Evolutionary conservation across 108 stramenopile genomes (phyloP).

Genomic region (Nannochloropsis granulata): DNA sequence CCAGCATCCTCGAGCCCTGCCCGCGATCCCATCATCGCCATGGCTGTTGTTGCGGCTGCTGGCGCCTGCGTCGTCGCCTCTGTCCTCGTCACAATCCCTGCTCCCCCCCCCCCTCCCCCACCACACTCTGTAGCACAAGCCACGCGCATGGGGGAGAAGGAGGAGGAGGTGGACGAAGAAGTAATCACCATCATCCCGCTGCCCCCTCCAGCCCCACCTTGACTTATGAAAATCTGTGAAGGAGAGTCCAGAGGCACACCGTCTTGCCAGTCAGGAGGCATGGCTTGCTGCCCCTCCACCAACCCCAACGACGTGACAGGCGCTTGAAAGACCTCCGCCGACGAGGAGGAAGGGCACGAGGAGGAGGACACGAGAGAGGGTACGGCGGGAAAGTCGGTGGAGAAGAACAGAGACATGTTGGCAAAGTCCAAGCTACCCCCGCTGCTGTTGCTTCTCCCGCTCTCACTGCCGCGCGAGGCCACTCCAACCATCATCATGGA

Average conservation of each 20-base stretch:
- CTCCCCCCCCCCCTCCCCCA: too few relatives aligned
- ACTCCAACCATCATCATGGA: too few relatives aligned
- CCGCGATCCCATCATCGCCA: background rate
- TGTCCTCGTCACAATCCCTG: too few relatives aligned
- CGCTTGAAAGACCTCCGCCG: background rate
- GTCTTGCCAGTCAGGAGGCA: background rate
- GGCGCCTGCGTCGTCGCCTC: too few relatives aligned
- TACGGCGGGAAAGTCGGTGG: background rate
- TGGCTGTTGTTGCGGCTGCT: background rate
- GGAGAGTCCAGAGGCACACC: background rate
- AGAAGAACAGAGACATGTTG: background rate
- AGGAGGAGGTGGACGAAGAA: too few relatives aligned
- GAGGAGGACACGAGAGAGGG: background rate
- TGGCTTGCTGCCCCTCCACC: background rate
- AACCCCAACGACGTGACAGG: background rate
- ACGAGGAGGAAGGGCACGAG: background rate
- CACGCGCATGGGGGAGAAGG: too few relatives aligned
- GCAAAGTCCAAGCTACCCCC: background rate
- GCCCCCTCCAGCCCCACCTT: background rate
- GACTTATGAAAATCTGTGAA: background rate
- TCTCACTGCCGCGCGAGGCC: background rate
- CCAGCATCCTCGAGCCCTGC: background rate
- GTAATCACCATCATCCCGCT: background rate
- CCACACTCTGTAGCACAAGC: too few relatives aligned
- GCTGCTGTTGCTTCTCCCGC: background rate